A percentile compares a stretch with the other conserved stretches of the same genome.
Conservation (phyloP, 1,284 basidiomycete genomes). For the Dichomitus squalens region DNA sequence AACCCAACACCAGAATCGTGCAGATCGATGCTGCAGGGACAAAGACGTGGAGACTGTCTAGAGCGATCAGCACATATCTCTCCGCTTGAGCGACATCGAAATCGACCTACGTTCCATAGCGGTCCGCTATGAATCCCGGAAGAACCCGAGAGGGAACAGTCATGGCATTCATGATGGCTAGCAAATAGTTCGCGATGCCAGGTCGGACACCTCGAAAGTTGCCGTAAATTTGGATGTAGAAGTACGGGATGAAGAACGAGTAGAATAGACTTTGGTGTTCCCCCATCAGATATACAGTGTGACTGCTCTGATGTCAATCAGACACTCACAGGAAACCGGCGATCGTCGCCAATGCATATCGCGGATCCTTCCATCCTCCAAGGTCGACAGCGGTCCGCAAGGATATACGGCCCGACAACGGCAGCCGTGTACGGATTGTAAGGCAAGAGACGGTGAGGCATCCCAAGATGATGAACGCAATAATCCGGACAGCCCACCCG, state of each 20-base stretch:
- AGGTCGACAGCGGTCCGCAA: slow-evolving; percentile 32
- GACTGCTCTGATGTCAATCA: background rate
- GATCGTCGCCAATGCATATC: slow-evolving; percentile 32
- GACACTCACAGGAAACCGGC: slow-evolving; percentile 34
- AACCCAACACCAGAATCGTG: slow-evolving; percentile 51
- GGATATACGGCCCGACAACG: slow-evolving; percentile 24
- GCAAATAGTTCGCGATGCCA: slow-evolving; percentile 46
- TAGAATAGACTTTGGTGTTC: slow-evolving; percentile 30
- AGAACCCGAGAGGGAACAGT: slow-evolving; percentile 57
- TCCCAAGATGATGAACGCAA: slow-evolving; percentile 34
- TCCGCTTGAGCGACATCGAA: background rate
- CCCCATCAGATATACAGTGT: background rate
- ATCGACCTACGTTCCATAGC: slow-evolving; percentile 43
- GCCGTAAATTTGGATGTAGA: slow-evolving; percentile 61
- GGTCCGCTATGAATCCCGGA: slow-evolving; percentile 62
- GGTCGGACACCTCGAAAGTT: slow-evolving; percentile 37
- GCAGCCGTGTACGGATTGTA: slow-evolving; percentile 32
- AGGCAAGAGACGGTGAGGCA: slow-evolving; percentile 34
- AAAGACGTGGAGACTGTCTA: slow-evolving; percentile 54
- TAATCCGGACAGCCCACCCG: slow-evolving; percentile 54
- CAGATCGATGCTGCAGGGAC: slow-evolving; percentile 56
- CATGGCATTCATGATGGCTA: slow-evolving; percentile 65
- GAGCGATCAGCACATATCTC: background rate
- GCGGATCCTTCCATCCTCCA: slow-evolving; percentile 33
- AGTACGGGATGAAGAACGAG: slow-evolving; percentile 65